Base-by-base conservation (phyloP, 2,329 filamentous ascomycete species). In the Diaporthe ampelina region DNA sequence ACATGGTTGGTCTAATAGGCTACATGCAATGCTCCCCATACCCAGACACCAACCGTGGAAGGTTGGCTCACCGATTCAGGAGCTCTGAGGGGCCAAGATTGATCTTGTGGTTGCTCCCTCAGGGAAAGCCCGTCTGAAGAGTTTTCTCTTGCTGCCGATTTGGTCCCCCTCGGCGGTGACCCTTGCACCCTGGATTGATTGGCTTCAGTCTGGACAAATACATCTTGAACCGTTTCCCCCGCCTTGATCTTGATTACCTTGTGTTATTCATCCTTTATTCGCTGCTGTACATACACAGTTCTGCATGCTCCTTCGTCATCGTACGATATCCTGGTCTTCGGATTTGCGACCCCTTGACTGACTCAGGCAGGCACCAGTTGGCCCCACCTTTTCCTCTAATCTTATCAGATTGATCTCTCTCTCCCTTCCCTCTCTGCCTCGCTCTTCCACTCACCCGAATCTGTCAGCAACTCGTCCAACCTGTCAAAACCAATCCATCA, bases 41-140 rank as follows among this genome's bases (percentile, higher is more conserved):
- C 6, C 1, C 1, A 37, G 0, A 43, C 40, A 43, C 13, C 48
- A n/a, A 21, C 35, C 11, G 61, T 24, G 19, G 11, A 50, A 50
- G 61, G 43, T 9, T 67, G 61, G 61, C 21, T 59, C 72, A 73
- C 72, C 72, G 72, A 73, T 73, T 63, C 65, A 70, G 72, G 65
- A 74, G 65, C 67, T 73, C 29, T 21, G 65, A 70, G 72, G 65
- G 70, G 65, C 72, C 72, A 71, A 74, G 72, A 74, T 29, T 43
- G 67, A 24, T 58, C 56, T 35, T 56, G 50, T 67, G 58, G 19
- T 50, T 50, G 32, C 48, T 52, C n/a, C 13, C 19, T 19, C 57
- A 65, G 50, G 45, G 43, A 37, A 54, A 63, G 24, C 24, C 40
- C 50, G 54, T 43, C 9, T 54, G 72, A 73, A 73, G 72, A 73